phyloP scores from a whole-genome alignment of 2,329 filamentous ascomycete genomes.

The Chaetomium sp. region DNA sequence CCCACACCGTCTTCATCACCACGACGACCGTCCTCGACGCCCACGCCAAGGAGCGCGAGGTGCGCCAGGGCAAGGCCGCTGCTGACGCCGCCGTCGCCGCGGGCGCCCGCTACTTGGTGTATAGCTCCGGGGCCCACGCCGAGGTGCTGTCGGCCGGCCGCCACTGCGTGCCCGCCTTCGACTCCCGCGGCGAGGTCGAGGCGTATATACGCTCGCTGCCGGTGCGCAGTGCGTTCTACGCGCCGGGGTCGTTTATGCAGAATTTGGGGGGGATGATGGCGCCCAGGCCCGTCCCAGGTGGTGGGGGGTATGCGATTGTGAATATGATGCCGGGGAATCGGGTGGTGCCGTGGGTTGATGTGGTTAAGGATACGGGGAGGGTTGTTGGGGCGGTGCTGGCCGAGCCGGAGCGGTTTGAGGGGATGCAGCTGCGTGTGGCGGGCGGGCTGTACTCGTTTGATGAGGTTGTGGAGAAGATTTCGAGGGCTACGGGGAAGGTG shows the following conservation, averaged over 20 bases:
- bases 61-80: slow-evolving; percentile 45
- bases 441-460: slow-evolving; percentile 35
- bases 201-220: slow-evolving; percentile 55
- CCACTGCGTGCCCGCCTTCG: slow-evolving; percentile 53
- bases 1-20: slow-evolving; percentile 45
- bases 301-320: slow-evolving; percentile 1
- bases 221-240: slow-evolving; percentile 54
- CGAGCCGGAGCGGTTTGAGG: slow-evolving; percentile 30
- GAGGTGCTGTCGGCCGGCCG: slow-evolving; percentile 44
- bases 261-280: slow-evolving; percentile 41
- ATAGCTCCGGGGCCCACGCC: slow-evolving; percentile 48
- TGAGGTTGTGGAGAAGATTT: slow-evolving; percentile 39
- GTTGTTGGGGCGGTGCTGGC: slow-evolving; percentile 40
- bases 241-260: slow-evolving; percentile 58
- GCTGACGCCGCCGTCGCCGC: slow-evolving; percentile 49
- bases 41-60: slow-evolving; percentile 34
- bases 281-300: background rate
- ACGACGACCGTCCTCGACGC: slow-evolving; percentile 43
- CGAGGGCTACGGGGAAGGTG: slow-evolving; percentile 41
- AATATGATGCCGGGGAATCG: slow-evolving; percentile 30
- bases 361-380: slow-evolving; percentile 46
- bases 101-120: slow-evolving; percentile 51
- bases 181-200: slow-evolving; percentile 59
- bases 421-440: slow-evolving; percentile 30
- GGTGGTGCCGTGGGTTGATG: slow-evolving; percentile 45